These are phyloP conservation scores for Fomitopsis pinicola DNA, from an alignment of 1,284 basidiomycete species.

Conservation along the genomic window DNA sequence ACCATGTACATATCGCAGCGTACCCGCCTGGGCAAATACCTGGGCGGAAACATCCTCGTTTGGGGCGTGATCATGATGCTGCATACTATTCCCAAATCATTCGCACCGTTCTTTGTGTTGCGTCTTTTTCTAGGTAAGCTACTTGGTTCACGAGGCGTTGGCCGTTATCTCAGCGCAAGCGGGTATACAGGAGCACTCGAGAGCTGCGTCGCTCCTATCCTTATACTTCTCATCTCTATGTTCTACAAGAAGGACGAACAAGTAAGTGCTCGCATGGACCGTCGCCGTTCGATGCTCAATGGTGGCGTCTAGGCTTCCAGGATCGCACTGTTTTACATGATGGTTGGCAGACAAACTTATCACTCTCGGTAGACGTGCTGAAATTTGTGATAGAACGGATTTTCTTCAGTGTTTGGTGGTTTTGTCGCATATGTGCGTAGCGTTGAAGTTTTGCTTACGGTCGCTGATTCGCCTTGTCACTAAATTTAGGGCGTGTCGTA, in stretches of 20 bases:
- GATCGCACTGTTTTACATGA: slow-evolving; percentile 68
- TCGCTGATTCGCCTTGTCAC: neutral
- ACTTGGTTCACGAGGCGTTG: no score
- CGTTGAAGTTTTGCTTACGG: neutral
- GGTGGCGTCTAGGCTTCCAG: slow-evolving; percentile 37
- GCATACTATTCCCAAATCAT: slow-evolving; percentile 52
- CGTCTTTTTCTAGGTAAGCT: slow-evolving; percentile 53
- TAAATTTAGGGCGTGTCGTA: slow-evolving; percentile 46
- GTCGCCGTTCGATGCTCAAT: neutral
- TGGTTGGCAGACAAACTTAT: slow-evolving; percentile 33
- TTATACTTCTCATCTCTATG: slow-evolving; percentile 64
- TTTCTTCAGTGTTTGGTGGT: slow-evolving; percentile 62
- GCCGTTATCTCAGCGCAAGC: neutral
- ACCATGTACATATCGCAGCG: slow-evolving; percentile 65
- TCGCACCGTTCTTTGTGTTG: slow-evolving; percentile 58
- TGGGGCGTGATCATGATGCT: slow-evolving; percentile 64
- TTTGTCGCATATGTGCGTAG: slow-evolving; percentile 50
- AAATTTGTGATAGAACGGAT: slow-evolving; percentile 18
- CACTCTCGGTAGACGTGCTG: neutral
- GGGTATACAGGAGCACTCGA: slow-evolving; percentile 54
- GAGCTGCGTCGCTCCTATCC: slow-evolving; percentile 58
- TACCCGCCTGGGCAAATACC: slow-evolving; percentile 55
- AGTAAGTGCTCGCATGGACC: slow-evolving; percentile 23
- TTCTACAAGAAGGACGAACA: slow-evolving; percentile 73
- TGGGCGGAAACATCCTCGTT: slow-evolving; percentile 55